Conservation (phyloP, 495 filamentous ascomycete genomes). For the Bacidia gigantensis region DNA sequence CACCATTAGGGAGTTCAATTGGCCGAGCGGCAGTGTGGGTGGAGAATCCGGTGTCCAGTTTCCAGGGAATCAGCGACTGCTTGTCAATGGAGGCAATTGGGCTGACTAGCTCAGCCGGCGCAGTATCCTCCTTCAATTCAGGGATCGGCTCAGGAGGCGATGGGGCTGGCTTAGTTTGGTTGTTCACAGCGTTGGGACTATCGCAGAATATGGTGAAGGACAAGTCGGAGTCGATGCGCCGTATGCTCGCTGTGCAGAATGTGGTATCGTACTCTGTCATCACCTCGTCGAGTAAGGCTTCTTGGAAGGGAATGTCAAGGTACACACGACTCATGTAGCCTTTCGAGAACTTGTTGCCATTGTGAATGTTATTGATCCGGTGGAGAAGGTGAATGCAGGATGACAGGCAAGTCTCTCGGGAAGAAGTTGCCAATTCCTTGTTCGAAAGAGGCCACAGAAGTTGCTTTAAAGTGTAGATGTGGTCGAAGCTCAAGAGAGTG, state of each 20-base stretch:
- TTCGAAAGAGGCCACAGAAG: conserved; percentile 43
- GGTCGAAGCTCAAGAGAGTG: conserved; percentile 53
- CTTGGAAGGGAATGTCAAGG: conserved; percentile 9
- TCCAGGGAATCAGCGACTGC: conserved; percentile 4
- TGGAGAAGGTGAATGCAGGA: conserved; percentile 45
- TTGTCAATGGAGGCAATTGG: conserved; percentile 10
- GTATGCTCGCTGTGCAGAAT: conserved; percentile 14
- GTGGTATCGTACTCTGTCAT: conserved; percentile 6
- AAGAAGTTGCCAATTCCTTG: conserved; percentile 17
- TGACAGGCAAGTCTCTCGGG: conserved; percentile 27
- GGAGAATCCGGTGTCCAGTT: background rate
- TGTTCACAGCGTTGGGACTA: background rate
- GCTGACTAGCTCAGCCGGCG: background rate
- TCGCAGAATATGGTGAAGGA: background rate
- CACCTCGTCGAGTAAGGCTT: conserved; percentile 10
- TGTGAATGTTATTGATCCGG: conserved; percentile 31
- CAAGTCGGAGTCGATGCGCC: conserved; percentile 6
- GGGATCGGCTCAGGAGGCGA: background rate
- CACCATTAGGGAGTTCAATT: background rate
- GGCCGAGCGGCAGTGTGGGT: background rate
- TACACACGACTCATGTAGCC: conserved; percentile 14
- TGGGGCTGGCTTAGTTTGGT: background rate
- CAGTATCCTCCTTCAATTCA: conserved; percentile 1
- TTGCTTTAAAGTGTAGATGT: conserved; percentile 59
- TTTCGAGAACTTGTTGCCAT: conserved; percentile 10